Evolutionary conservation across 2,329 filamentous ascomycete genomes (phyloP).

Genomic region (Fusarium subglutinans): DNA sequence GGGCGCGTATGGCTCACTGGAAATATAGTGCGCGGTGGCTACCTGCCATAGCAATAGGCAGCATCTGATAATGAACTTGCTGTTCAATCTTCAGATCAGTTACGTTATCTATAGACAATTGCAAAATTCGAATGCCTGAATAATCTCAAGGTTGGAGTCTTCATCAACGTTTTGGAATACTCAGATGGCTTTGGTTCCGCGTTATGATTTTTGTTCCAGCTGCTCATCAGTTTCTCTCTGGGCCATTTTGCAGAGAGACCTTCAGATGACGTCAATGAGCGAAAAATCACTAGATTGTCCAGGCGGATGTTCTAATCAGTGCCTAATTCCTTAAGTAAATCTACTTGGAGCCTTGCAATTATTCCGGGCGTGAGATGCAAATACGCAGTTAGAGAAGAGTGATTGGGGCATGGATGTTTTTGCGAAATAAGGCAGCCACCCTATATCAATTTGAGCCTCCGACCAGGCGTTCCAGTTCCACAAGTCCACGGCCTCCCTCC

Average conservation of each 20-base stretch:
- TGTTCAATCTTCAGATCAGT: neutral
- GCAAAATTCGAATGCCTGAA: neutral
- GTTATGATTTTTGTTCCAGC: neutral
- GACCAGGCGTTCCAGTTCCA: neutral
- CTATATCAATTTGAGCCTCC: neutral
- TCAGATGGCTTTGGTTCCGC: neutral
- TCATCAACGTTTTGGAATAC: neutral
- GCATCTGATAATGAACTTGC: neutral
- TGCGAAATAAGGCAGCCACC: neutral
- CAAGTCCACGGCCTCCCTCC: neutral
- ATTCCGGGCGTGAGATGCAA: neutral
- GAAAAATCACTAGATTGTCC: neutral
- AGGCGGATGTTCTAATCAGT: too few species aligned
- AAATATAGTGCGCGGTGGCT: neutral
- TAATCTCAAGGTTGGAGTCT: neutral
- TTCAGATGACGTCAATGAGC: neutral
- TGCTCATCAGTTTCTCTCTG: too few species aligned
- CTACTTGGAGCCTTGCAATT: too few species aligned
- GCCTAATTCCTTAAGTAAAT: too few species aligned
- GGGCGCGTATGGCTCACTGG: too few species aligned
- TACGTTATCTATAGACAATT: neutral
- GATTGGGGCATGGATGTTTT: neutral
- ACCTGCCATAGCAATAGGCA: neutral
- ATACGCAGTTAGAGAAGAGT: neutral
- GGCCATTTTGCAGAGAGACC: fast-evolving